These are phyloP conservation scores for Trypanosomatidae sp. DNA, from an alignment of 208 protist species.

Conservation along the genomic window DNA sequence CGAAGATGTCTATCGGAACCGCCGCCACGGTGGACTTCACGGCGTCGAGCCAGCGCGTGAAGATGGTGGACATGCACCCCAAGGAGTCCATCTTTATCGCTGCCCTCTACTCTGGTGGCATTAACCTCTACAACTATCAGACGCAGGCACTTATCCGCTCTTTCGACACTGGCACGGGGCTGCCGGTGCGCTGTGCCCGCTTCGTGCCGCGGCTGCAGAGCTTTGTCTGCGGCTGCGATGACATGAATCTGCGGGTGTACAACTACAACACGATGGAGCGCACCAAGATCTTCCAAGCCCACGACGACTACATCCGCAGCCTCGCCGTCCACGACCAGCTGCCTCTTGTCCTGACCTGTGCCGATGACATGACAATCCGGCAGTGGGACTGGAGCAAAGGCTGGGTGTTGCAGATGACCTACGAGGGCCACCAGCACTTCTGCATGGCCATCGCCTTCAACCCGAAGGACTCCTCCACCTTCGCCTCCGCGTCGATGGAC, in stretches of 20 bases:
- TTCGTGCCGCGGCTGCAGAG: conserved; percentile 98
- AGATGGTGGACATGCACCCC: conserved; percentile 99
- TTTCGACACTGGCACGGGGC: conserved; percentile 94
- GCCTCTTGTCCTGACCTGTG: conserved; percentile 94
- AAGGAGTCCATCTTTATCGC: conserved; percentile 97
- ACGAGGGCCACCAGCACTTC: conserved; percentile 98
- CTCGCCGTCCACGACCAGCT: conserved; percentile 98
- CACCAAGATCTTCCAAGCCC: conserved; percentile 96
- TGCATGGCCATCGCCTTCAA: conserved; percentile 98
- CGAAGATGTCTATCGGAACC: conserved; percentile 17
- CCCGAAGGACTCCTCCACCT: conserved; percentile 98
- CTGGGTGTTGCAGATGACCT: conserved; percentile 92
- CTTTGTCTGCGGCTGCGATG: conserved; percentile 96
- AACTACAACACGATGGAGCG: conserved; percentile 99
- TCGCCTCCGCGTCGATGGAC: conserved; percentile 98
- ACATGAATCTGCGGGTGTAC: conserved; percentile 95
- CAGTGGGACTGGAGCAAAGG: conserved; percentile 99
- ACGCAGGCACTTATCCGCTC: conserved; percentile 96
- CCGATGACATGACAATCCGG: conserved; percentile 98
- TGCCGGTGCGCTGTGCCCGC: conserved; percentile 94
- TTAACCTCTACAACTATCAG: conserved; percentile 98
- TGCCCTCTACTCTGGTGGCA: conserved; percentile 92
- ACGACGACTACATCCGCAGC: conserved; percentile 97
- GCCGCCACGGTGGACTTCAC: conserved; percentile 54
- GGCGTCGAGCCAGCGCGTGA: conserved; percentile 96